Percentiles rank a stretch among this genome's conserved stretches.
Conservation (phyloP, 352 stramenopile genomes). For the Paralagenidium karlingii region DNA sequence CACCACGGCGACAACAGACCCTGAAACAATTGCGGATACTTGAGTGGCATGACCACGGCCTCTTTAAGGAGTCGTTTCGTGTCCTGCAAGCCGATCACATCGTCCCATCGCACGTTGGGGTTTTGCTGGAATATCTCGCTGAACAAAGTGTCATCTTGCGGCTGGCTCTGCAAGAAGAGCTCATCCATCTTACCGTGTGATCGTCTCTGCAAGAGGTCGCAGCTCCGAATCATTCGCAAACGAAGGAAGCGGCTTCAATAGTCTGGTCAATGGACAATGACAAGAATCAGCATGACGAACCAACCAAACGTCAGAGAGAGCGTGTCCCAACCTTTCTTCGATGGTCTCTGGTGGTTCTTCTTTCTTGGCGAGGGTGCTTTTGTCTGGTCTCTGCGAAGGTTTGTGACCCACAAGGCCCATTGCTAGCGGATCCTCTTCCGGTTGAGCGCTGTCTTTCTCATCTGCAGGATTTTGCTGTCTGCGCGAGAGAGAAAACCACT, state of each 20-base stretch:
- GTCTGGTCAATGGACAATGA: no score
- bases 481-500: no score
- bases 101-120: constrained; percentile 79
- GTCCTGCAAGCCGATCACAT: constrained; percentile 82
- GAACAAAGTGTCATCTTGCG: background rate
- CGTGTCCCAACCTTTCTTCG: no score
- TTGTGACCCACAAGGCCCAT: constrained; percentile 60
- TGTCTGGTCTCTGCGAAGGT: constrained; percentile 17
- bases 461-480: no score
- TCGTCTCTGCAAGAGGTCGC: constrained; percentile 72
- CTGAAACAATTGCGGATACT: constrained; percentile 92
- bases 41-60: constrained; percentile 91
- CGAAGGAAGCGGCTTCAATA: constrained; percentile 79
- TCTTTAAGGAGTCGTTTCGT: constrained; percentile 92
- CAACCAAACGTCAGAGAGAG: background rate
- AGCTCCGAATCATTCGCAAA: constrained; percentile 83
- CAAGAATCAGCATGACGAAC: no score
- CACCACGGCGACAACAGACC: constrained; percentile 85
- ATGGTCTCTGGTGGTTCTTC: constrained; percentile 35
- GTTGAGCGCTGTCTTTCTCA: no score
- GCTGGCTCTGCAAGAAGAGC: no score
- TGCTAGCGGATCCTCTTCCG: constrained; percentile 32
- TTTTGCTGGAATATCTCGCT: constrained; percentile 90
- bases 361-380: constrained; percentile 6
- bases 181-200: no score